Base-by-base conservation (phyloP, 768 basidiomycete species). In the Xerocomellus amylosporus region DNA sequence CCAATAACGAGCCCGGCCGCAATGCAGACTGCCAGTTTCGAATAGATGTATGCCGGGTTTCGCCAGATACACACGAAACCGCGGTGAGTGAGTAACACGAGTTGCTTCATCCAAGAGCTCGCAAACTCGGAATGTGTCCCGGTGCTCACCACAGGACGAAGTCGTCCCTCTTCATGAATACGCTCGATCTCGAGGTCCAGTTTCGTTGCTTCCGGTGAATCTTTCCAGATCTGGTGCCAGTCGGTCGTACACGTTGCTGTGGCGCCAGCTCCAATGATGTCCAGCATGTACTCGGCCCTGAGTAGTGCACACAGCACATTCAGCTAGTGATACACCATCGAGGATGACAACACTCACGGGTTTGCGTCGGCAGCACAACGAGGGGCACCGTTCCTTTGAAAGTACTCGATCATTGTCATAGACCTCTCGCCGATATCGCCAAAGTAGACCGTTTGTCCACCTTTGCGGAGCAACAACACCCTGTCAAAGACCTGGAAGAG, bases 371-470 rank as follows among this genome's bases (percentile, higher is more conserved):
- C 30, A 17, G 43, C 26, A 44, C 66, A 67, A 13, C 8, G 38
- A 41, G 53, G 20, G 0, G 66, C 68, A 5, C 63, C 66, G n/a
- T 65, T 59, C 31, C 50, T 51, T 38, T 67, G 39, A 20, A 68
- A 68, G 33, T 68, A 70, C 3, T 52, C 43, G 33, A 65, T 58
- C 48, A 68, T 42, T 2, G 47, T 56, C 36, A 40, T 56, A 1
- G 68, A 70, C 46, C 26, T 52, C 51, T 68, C 56, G 1, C 67
- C 66, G 3, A 69, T 57, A 33, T 72, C 70, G 10, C 87, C 87
- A 58, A 87, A 87, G 70, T 87, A 90, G 8, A 86, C 86, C 4
- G 78, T 85, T 60, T 87, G 72, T 45, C 83, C 83, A 19, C 83
- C 82, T 20, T 73, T 71, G 22, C 77, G 75, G 9, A 83, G 72